Base-by-base conservation (phyloP, 345 rosid species). In the Citrus trifoliata region DNA sequence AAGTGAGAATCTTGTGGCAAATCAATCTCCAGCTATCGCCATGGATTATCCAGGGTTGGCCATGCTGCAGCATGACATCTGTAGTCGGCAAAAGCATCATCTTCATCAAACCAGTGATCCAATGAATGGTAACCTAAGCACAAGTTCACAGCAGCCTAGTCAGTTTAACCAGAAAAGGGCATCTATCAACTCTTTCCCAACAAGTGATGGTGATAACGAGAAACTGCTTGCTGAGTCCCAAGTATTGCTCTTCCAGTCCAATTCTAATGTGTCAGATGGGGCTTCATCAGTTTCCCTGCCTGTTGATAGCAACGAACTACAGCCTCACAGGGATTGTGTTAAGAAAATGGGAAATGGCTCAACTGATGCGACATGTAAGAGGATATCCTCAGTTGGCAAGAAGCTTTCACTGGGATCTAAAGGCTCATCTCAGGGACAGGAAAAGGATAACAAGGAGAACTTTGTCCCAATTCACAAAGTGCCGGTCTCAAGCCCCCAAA, bases 381-480 rank as follows among this genome's bases (percentile, higher is more conserved):
- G 82, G 71, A 73, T 66, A 71, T 21, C 35, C 28, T 71, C 68
- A 6, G 40, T 53, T n/a, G 63, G 82, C 10, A 85, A 75, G 87
- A 88, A 86, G 85, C 92, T 83, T 75, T 89, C 89, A 5, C 79
- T 89, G 24, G 83, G 91, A 58, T 3, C 25, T 5, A 87, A 81
- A 48, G 87, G 82, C 62, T 71, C 66, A 25, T 35, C 70, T 32
- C 60, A 35, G 72, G 71, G 21, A 82, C 76, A 32, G 46, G 73
- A 76, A 46, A 60, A 71, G 62, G 79, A 75, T 51, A 80, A 78
- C 77, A 88, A 83, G 62, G 87, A 88, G 82, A 78, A 82, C 51
- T 68, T 64, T 48, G 37, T 76, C n/a, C 86, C 80, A 5, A 27
- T 66, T 30, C 63, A 70, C 9, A 71, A 76, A 51, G 48, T 74